Conservation (phyloP, 495 filamentous ascomycete genomes). For the Annulohypoxylon nitens region DNA sequence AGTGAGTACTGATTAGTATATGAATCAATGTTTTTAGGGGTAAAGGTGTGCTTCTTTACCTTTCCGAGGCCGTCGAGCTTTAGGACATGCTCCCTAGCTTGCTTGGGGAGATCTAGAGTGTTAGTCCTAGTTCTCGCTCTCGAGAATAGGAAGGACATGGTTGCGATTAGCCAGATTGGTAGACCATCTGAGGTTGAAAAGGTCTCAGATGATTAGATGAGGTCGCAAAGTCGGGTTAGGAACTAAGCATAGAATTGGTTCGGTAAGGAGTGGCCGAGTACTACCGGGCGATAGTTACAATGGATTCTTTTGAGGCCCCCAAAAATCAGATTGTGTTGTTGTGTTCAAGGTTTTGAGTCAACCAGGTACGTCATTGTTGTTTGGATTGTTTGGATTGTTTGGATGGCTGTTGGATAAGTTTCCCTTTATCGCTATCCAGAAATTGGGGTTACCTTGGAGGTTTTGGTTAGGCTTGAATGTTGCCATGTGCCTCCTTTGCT, state of each 20-base stretch:
- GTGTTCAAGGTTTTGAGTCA: constrained; percentile 17
- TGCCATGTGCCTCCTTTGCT: constrained; percentile 42
- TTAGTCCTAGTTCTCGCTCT: constrained; percentile 73
- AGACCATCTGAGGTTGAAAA: constrained; percentile 22
- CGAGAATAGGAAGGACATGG: constrained; percentile 94
- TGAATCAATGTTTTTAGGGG: not conserved
- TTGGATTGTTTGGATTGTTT: not conserved
- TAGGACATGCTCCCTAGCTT: constrained; percentile 66
- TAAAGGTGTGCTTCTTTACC: constrained; percentile 55
- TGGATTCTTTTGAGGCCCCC: not conserved
- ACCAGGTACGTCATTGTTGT: constrained; percentile 25
- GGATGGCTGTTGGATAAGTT: constrained; percentile 7
- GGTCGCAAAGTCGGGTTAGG: constrained; percentile 17
- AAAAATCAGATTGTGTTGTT: not conserved
- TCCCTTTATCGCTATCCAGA: constrained; percentile 26
- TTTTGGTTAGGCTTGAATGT: constrained; percentile 18
- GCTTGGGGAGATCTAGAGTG: constrained; percentile 63
- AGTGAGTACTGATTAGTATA: constrained; percentile 13
- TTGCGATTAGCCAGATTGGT: constrained; percentile 34
- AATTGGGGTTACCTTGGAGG: constrained; percentile 30
- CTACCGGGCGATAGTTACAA: not conserved
- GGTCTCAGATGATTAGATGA: not conserved
- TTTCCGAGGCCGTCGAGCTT: constrained; percentile 67
- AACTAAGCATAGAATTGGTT: constrained; percentile 13
- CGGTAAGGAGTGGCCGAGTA: constrained; percentile 12